These are phyloP conservation scores for Trichosporon sp. DNA, from an alignment of 1,284 basidiomycete species.

Conservation along the genomic window DNA sequence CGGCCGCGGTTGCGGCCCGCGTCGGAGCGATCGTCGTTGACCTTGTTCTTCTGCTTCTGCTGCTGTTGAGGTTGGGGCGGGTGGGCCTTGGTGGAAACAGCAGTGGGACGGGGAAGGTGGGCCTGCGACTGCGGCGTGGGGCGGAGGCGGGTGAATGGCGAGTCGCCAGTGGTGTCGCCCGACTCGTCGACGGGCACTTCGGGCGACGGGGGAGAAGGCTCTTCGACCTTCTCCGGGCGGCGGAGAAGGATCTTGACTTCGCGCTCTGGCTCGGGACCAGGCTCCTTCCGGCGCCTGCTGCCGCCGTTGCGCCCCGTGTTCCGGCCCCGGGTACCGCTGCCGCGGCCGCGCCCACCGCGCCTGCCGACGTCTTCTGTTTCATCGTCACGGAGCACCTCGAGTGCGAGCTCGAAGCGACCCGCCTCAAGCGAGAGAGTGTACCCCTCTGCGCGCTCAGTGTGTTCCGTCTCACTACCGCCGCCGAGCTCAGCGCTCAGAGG, in stretches of 20 bases:
- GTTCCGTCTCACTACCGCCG: slow-evolving; percentile 25
- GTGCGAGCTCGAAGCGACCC: slow-evolving; percentile 46
- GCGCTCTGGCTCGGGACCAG: slow-evolving; percentile 34
- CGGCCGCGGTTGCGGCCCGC: slow-evolving; percentile 13
- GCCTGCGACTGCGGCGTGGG: slow-evolving; percentile 12
- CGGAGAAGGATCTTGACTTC: slow-evolving; percentile 51
- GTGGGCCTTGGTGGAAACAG: neutral
- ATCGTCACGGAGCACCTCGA: slow-evolving; percentile 51
- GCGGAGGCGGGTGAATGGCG: slow-evolving; percentile 1
- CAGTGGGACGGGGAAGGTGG: neutral
- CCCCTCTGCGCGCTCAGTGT: slow-evolving; percentile 48
- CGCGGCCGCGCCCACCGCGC: slow-evolving; percentile 18
- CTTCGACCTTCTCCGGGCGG: slow-evolving; percentile 34
- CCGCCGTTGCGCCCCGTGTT: slow-evolving; percentile 23
- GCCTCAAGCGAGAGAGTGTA: slow-evolving; percentile 50
- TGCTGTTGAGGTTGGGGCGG: neutral
- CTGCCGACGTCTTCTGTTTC: slow-evolving; percentile 41
- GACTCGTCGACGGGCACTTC: slow-evolving; percentile 3
- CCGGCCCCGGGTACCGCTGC: slow-evolving; percentile 25
- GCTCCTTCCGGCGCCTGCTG: neutral
- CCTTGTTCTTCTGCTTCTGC: slow-evolving; percentile 4
- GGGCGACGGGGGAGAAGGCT: neutral
- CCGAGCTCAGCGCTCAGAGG: slow-evolving; percentile 47
- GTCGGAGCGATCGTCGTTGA: slow-evolving; percentile 15
- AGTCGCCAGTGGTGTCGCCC: neutral